These are phyloP conservation scores for Podila verticillata DNA, from an alignment of 192 early-diverging fungal species.

Conservation along the genomic window DNA sequence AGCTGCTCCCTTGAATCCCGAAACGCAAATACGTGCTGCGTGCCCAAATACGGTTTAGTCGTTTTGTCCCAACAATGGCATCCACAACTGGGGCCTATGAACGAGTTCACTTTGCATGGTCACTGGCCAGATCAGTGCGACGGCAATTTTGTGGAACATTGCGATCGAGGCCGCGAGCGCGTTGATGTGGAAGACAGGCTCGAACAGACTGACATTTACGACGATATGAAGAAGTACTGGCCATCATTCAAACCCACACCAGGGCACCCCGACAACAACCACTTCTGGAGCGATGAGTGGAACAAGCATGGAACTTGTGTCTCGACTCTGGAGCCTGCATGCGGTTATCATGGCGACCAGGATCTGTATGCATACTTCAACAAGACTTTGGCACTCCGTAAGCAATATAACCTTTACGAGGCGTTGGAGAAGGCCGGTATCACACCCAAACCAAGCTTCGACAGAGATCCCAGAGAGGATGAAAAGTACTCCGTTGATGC, in stretches of 20 bases:
- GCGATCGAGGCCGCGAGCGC: constrained; percentile 15
- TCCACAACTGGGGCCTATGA: constrained; percentile 57
- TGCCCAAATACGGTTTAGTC: constrained; percentile 56
- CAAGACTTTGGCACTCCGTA: constrained; percentile 58
- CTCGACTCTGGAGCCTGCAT: constrained; percentile 65
- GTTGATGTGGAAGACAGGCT: constrained; percentile 28
- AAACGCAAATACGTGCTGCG: constrained; percentile 53
- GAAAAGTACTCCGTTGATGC: neutral
- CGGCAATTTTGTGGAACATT: neutral
- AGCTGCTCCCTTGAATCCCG: constrained; percentile 15
- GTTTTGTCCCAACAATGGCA: constrained; percentile 67
- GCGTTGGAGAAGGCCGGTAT: constrained; percentile 58
- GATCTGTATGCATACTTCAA: constrained; percentile 67
- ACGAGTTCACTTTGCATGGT: constrained; percentile 76
- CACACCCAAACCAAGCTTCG: constrained; percentile 42
- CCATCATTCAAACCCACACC: constrained; percentile 55
- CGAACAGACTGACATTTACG: constrained; percentile 23
- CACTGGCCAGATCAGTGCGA: constrained; percentile 70
- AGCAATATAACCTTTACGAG: constrained; percentile 60
- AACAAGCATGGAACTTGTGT: constrained; percentile 81
- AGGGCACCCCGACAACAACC: constrained; percentile 71
- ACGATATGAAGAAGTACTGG: constrained; percentile 70
- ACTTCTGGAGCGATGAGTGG: constrained; percentile 82
- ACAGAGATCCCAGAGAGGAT: neutral
- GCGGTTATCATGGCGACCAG: constrained; percentile 56